Evolutionary conservation across 208 protist genomes (phyloP).

Genomic region (Leishmania guyanensis): DNA sequence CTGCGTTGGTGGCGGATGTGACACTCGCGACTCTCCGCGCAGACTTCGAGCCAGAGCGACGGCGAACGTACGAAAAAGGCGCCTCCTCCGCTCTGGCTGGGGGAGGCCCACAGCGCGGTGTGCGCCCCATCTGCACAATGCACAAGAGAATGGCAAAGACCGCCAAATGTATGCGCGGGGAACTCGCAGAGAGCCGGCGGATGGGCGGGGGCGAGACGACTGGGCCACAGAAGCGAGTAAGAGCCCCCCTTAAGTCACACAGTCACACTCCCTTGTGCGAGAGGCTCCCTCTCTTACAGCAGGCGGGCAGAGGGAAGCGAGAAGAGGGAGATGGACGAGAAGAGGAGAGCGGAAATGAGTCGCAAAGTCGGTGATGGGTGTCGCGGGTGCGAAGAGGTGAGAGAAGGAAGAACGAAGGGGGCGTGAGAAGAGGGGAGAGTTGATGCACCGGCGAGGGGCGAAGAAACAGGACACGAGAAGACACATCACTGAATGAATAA

Average conservation of each 20-base stretch:
- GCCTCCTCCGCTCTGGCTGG: neutral
- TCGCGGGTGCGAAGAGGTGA: too few species aligned
- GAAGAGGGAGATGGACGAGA: neutral
- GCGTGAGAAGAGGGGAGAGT: neutral
- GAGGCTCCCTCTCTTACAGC: neutral
- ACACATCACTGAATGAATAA: neutral
- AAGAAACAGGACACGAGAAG: neutral
- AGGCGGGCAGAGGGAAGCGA: neutral
- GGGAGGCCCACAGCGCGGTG: neutral
- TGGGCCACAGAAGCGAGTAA: neutral
- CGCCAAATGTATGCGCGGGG: neutral
- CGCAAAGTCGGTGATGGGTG: neutral
- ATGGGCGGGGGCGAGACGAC: neutral
- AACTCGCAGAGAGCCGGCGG: neutral
- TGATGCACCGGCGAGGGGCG: neutral
- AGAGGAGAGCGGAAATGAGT: neutral
- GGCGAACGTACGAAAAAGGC: conserved; percentile 21
- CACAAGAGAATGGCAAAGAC: neutral
- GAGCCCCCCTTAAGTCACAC: neutral
- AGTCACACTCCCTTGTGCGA: neutral
- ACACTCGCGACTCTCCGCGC: conserved; percentile 3
- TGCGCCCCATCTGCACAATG: neutral
- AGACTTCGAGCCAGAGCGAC: conserved; percentile 4
- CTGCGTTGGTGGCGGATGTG: neutral
- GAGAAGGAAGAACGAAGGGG: neutral